Evolutionary conservation across 116 monocot genomes (phyloP).

Genomic region (Cymodocea nodosa): DNA sequence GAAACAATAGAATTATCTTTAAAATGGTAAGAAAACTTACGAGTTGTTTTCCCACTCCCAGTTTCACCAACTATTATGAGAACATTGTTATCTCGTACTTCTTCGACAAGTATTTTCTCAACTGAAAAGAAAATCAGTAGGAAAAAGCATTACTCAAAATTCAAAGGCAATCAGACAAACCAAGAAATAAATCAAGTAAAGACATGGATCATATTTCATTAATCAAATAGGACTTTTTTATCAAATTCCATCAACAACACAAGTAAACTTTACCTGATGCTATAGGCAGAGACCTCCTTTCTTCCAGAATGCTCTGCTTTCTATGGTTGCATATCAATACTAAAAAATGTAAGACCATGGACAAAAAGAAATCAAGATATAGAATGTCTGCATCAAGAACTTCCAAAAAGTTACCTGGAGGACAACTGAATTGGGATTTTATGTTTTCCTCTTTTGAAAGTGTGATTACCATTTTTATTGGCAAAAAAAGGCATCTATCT

Average conservation of each 20-base stretch:
- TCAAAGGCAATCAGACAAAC: background rate
- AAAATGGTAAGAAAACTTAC: slow-evolving; percentile 22
- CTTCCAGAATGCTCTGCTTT: slow-evolving; percentile 30
- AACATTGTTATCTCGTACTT: slow-evolving; percentile 64
- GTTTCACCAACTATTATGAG: slow-evolving; percentile 94
- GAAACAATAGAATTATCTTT: background rate
- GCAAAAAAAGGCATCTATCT: slow-evolving; percentile 8
- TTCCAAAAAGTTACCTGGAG: background rate
- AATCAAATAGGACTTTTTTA: too few species aligned
- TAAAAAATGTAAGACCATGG: background rate
- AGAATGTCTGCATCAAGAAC: background rate
- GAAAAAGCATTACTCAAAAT: background rate
- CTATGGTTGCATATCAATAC: slow-evolving; percentile 11
- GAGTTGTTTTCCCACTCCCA: slow-evolving; percentile 97
- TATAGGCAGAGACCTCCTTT: slow-evolving; percentile 33
- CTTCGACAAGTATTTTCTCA: slow-evolving; percentile 69
- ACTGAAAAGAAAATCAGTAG: slow-evolving; percentile 10
- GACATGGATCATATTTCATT: too few species aligned
- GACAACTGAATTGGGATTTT: background rate
- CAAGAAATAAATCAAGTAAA: too few species aligned
- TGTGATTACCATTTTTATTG: background rate
- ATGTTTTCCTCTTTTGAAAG: background rate
- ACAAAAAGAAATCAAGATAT: background rate
- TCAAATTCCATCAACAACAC: background rate
- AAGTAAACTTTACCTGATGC: slow-evolving; percentile 39